phyloP scores from a whole-genome alignment of 345 rosid species.

The Camelina sativa region DNA sequence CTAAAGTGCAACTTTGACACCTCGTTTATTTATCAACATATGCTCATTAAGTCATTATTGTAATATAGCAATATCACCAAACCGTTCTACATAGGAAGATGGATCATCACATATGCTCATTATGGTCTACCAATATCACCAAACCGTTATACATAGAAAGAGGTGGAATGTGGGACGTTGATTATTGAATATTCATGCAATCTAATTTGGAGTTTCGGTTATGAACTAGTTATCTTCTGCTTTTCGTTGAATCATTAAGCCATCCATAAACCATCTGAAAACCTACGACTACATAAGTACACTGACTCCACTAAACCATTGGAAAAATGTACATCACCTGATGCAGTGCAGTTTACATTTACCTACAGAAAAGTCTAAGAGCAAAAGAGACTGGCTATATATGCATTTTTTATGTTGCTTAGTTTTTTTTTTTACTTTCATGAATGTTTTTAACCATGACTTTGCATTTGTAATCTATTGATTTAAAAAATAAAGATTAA shows the following conservation, averaged over 20 bases:
- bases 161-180: too few species aligned
- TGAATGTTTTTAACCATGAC: not conserved
- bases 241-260: not conserved
- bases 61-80: too few species aligned
- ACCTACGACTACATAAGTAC: not conserved
- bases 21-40: too few species aligned
- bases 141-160: too few species aligned
- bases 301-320: not conserved
- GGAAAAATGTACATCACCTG: not conserved
- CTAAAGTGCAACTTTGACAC: too few species aligned
- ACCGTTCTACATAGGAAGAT: too few species aligned
- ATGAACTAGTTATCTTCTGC: not conserved
- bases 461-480: not conserved
- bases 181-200: too few species aligned
- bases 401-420: not conserved
- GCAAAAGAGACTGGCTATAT: not conserved
- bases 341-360: not conserved
- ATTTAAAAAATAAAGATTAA: too few species aligned
- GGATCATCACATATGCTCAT: too few species aligned
- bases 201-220: too few species aligned
- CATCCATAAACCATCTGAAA: not conserved
- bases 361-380: not conserved
- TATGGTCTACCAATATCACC: too few species aligned
- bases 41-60: too few species aligned
- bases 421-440: not conserved